Evolutionary conservation across 257 asterid genomes (phyloP).

Genomic region (Verbascum thapsus): DNA sequence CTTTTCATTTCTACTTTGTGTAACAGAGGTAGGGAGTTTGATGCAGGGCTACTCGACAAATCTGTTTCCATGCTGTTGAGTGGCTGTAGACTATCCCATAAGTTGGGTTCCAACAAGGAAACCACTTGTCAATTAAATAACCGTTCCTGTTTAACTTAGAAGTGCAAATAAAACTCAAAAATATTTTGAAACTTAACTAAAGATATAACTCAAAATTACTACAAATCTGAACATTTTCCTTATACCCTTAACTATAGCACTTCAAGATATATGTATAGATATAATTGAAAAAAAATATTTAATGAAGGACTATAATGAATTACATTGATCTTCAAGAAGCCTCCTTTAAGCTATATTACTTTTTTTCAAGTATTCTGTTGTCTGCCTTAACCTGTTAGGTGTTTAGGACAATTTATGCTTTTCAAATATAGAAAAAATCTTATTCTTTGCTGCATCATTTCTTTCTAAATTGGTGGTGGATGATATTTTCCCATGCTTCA

Average conservation of each 20-base stretch:
- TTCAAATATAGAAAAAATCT: conserved; percentile 1
- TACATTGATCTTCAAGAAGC: too few species aligned
- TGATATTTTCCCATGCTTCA: conserved; percentile 9
- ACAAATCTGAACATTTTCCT: background rate
- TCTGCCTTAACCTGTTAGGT: background rate
- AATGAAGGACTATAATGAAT: too few species aligned
- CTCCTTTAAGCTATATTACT: too few species aligned
- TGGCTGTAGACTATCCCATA: background rate
- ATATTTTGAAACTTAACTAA: conserved; percentile 13
- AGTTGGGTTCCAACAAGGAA: conserved; percentile 9
- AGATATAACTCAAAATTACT: background rate
- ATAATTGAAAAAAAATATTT: too few species aligned
- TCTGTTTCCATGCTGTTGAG: background rate
- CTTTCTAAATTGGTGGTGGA: background rate
- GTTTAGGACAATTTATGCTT: conserved; percentile 1
- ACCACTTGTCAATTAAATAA: conserved; percentile 11
- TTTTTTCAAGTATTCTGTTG: too few species aligned
- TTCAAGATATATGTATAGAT: too few species aligned
- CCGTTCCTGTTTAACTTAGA: background rate
- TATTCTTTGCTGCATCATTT: conserved; percentile 21
- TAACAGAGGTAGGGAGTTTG: conserved; percentile 2
- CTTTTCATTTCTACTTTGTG: conserved; percentile 11
- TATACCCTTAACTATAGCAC: too few species aligned
- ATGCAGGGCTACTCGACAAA: background rate
- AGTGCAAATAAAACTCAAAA: conserved; percentile 13